Evolutionary conservation across 208 protist species (phyloP).

Genomic region (Wallacemonas sp.): DNA sequence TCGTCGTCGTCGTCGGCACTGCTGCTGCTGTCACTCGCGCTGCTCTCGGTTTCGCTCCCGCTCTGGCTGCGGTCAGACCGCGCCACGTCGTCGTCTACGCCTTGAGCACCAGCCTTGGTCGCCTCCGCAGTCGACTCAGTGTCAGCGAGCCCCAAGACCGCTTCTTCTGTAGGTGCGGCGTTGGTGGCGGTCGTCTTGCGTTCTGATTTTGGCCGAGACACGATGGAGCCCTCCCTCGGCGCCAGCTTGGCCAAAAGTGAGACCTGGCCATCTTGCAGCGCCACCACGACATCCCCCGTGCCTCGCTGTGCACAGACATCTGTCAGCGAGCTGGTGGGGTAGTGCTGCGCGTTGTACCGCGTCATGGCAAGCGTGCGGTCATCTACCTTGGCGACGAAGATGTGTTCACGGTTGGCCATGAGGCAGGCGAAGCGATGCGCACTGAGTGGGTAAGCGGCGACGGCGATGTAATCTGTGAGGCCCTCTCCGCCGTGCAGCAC

Average conservation of each 20-base stretch:
- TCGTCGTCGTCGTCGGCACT: conserved; percentile 19
- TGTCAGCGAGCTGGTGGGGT: conserved; percentile 16
- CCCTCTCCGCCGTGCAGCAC: conserved; percentile 12
- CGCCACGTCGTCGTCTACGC: background rate
- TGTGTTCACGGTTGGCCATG: conserved; percentile 27
- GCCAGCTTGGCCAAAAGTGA: conserved; percentile 33
- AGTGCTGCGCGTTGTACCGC: conserved; percentile 46
- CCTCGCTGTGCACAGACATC: conserved; percentile 36
- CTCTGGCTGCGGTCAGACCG: background rate
- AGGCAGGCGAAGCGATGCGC: conserved; percentile 38
- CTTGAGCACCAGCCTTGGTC: no score
- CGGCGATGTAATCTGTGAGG: conserved; percentile 6
- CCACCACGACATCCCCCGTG: conserved; percentile 71
- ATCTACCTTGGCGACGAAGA: conserved; percentile 60
- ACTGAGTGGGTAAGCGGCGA: conserved; percentile 28
- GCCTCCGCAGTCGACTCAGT: no score
- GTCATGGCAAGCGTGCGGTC: conserved; percentile 41
- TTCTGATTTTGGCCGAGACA: no score
- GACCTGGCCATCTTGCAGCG: conserved; percentile 49
- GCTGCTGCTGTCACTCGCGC: conserved; percentile 19
- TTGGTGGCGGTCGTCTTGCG: no score
- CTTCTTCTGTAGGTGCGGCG: no score
- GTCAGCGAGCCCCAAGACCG: no score
- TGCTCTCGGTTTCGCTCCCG: conserved; percentile 19
- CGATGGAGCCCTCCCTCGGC: conserved; percentile 1